Evolutionary conservation across 192 early-diverging fungal genomes (phyloP).

Genomic region (Obelidium mucronatum): DNA sequence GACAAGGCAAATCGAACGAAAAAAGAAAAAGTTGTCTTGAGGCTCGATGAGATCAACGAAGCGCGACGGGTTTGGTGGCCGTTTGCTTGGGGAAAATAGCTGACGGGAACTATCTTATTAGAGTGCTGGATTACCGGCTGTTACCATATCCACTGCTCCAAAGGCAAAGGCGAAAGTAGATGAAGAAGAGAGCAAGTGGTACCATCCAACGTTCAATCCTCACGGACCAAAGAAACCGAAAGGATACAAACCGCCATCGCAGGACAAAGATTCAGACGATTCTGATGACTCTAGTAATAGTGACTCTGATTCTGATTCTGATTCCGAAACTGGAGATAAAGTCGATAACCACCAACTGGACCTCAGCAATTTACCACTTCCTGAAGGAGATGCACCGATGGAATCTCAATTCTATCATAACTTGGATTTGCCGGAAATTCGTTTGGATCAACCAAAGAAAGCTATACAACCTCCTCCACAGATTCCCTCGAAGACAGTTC

Average conservation of each 20-base stretch:
- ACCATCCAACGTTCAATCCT: constrained; percentile 54
- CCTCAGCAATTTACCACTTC: constrained; percentile 42
- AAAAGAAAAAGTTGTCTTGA: constrained; percentile 53
- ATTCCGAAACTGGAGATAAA: constrained; percentile 11
- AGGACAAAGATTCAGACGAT: not conserved
- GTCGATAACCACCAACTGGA: not conserved
- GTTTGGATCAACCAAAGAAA: constrained; percentile 25
- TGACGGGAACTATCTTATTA: constrained; percentile 13
- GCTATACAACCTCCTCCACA: not conserved
- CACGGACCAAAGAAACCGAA: constrained; percentile 52
- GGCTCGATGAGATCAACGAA: constrained; percentile 63
- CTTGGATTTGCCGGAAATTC: constrained; percentile 50
- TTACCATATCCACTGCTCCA: constrained; percentile 1
- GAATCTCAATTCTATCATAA: constrained; percentile 54
- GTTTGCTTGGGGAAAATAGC: constrained; percentile 18
- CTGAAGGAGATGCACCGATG: constrained; percentile 33
- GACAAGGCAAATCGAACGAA: constrained; percentile 55
- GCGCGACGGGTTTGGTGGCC: constrained; percentile 56
- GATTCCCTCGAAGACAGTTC: constrained; percentile 33
- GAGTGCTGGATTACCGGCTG: not conserved
- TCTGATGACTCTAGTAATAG: constrained; percentile 14
- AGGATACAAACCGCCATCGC: not conserved
- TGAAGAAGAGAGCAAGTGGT: constrained; percentile 49
- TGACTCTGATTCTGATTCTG: constrained; percentile 35
- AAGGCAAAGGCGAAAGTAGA: constrained; percentile 25